Evolutionary conservation across 345 rosid species (phyloP), one percentile per base, ranked within the genome.

Genomic region (Pugionium cornutum): DNA sequence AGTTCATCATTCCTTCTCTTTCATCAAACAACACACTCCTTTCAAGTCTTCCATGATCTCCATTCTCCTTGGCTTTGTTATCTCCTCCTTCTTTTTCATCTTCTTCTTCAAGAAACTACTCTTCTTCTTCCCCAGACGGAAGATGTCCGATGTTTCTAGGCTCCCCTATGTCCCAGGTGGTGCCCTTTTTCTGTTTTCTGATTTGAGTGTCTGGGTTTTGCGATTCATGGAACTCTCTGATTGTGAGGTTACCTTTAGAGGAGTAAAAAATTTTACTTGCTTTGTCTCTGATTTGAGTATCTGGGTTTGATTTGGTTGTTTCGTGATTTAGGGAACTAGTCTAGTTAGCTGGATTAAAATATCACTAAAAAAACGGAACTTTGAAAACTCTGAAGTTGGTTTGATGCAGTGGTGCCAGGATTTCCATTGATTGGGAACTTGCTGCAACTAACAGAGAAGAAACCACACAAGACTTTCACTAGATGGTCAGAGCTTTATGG

Each of bases 361-460:
- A 2, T 42, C 25, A 61, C 28, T 30, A 2, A 63, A 71, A 47
- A 54, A 28, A 9, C 41, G 55, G 18, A 35, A 2, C 60, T 64
- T 69, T 70, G 37, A 55, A 52, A 44, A 4, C 4, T 54, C 26
- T 65, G 62, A 48, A 40, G 42, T 31, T 47, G 33, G 32, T 50
- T 67, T 68, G 69, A 32, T 80, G 78, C 85, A 89, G 98, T 67
- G 73, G 83, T 90, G 10, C 89, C 97, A 2, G 96, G 97, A 48
- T 9, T 83, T 51, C 97, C 97, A 0, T 51, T 90, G 31, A 57
- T 90, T 7, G 99, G 99, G 77, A 94, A 90, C 66, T 70, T 94
- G 84, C 78, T 85, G 70, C 91, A 90, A 33, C 67, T 88, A 76
- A 86, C 75, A 67, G 98, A 92, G 89, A 94, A 94, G 82, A 90